phyloP scores from a whole-genome alignment of 495 filamentous ascomycete species.

The Podospora conica region DNA sequence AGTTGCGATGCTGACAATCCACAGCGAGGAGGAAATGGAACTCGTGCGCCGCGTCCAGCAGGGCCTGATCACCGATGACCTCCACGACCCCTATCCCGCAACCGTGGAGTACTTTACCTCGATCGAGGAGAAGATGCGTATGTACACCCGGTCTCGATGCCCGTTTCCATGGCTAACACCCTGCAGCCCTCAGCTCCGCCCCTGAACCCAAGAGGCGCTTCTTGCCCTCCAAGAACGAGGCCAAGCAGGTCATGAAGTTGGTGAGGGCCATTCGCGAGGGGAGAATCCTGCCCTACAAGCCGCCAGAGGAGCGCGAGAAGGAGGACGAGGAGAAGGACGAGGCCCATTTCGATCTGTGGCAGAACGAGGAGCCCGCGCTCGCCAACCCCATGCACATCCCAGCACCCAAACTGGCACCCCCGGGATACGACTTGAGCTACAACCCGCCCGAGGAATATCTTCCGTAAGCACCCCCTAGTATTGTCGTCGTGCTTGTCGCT shows the following conservation, averaged over 20 bases:
- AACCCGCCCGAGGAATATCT: constrained; percentile 96
- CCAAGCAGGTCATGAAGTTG: constrained; percentile 95
- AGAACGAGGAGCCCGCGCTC: constrained; percentile 74
- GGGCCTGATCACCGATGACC: constrained; percentile 81
- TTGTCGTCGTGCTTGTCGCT: not conserved
- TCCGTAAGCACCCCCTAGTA: constrained; percentile 36
- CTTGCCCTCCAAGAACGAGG: constrained; percentile 95
- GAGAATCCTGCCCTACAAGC: constrained; percentile 84
- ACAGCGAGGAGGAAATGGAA: constrained; percentile 78
- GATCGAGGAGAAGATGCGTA: constrained; percentile 80
- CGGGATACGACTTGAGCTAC: constrained; percentile 90
- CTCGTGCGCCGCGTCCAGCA: constrained; percentile 82
- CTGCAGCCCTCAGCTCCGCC: constrained; percentile 67
- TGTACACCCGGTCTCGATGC: not conserved
- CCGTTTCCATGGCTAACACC: constrained; percentile 4
- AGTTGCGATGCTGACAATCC: not conserved
- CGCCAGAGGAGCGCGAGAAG: constrained; percentile 66
- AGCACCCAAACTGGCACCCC: constrained; percentile 91
- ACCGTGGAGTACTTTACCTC: constrained; percentile 89
- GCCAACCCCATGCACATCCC: constrained; percentile 92
- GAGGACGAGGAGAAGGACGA: constrained; percentile 63
- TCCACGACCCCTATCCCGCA: constrained; percentile 87
- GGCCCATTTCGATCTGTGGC: constrained; percentile 83
- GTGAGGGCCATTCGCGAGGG: constrained; percentile 93
- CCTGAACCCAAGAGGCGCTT: constrained; percentile 96